Percentiles rank a stretch among this genome's conserved stretches.
Evolutionary conservation across 495 filamentous ascomycete species (phyloP).

Genomic region (Hypoxylon perforatum): DNA sequence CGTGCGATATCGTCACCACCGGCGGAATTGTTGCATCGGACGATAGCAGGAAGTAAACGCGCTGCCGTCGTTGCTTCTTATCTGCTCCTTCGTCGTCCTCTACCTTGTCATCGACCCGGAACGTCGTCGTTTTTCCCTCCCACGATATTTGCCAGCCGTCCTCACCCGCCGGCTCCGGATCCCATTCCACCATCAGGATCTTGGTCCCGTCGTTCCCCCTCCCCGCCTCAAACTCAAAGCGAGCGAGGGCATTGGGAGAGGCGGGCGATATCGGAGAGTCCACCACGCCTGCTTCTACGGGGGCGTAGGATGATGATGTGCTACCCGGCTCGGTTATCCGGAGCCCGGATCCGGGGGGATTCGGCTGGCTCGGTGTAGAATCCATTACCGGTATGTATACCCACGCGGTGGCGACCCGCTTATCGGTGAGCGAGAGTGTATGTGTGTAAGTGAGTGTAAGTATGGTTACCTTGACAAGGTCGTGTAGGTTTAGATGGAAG

Average conservation of each 20-base stretch:
- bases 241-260: conserved; percentile 64
- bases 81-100: conserved; percentile 75
- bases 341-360: conserved; percentile 29
- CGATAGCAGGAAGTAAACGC: conserved; percentile 79
- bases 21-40: conserved; percentile 74
- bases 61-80: conserved; percentile 66
- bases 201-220: conserved; percentile 84
- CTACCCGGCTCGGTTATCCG: conserved; percentile 28
- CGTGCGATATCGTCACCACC: conserved; percentile 71
- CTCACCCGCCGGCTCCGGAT: conserved; percentile 63
- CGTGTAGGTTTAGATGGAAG: conserved; percentile 6
- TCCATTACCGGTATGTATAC: conserved; percentile 20
- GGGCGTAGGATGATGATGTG: conserved; percentile 7
- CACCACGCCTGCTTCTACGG: conserved; percentile 37
- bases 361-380: conserved; percentile 28
- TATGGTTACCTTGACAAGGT: conserved; percentile 26
- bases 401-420: conserved; percentile 6
- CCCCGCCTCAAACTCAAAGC: conserved; percentile 85
- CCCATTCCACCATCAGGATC: conserved; percentile 87
- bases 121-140: conserved; percentile 75
- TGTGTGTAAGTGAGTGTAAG: not conserved
- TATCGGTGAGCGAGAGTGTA: conserved; percentile 2
- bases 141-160: conserved; percentile 78
- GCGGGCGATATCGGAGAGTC: conserved; percentile 56
- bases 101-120: conserved; percentile 68